Evolutionary conservation across 1,284 basidiomycete genomes (phyloP).

Genomic region (Ustilago tritici): DNA sequence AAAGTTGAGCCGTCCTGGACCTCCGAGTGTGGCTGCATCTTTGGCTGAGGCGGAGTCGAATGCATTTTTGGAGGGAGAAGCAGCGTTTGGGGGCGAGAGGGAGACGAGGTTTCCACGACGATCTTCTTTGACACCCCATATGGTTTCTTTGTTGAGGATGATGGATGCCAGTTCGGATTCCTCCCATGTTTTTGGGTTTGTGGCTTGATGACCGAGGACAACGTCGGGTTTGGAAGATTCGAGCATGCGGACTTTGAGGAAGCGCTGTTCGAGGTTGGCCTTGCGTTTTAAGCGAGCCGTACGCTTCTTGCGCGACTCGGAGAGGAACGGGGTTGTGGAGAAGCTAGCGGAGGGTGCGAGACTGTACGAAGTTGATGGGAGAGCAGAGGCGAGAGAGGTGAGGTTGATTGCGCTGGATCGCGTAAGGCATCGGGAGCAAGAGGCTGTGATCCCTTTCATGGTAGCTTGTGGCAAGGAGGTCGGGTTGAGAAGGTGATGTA

Average conservation of each 20-base stretch:
- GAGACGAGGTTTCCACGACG: constrained; percentile 61
- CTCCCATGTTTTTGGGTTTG: constrained; percentile 61
- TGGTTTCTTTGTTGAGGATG: constrained; percentile 60
- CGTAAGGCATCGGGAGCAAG: constrained; percentile 34
- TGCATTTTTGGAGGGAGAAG: constrained; percentile 4
- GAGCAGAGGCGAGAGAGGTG: constrained; percentile 27
- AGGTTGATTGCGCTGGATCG: constrained; percentile 23
- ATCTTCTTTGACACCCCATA: constrained; percentile 66
- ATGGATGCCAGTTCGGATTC: constrained; percentile 58
- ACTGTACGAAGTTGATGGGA: constrained; percentile 36
- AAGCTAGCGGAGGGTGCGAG: constrained; percentile 31
- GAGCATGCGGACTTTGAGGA: constrained; percentile 63
- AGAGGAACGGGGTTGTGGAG: constrained; percentile 41
- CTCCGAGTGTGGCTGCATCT: constrained; percentile 36
- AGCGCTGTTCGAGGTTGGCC: constrained; percentile 66
- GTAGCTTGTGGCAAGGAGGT: background rate
- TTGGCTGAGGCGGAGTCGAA: constrained; percentile 13
- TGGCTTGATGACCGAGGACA: constrained; percentile 77
- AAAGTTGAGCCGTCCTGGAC: constrained; percentile 65
- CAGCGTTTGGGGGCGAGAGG: constrained; percentile 11
- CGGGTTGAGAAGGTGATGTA: constrained; percentile 4
- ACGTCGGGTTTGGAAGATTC: constrained; percentile 75
- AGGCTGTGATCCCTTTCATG: constrained; percentile 32
- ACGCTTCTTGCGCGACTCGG: constrained; percentile 57
- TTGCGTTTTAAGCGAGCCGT: constrained; percentile 61